A percentile compares a stretch with the other conserved stretches of the same genome.
Conservation (phyloP, 306 rosid genomes). For the Fragaria iinumae region DNA sequence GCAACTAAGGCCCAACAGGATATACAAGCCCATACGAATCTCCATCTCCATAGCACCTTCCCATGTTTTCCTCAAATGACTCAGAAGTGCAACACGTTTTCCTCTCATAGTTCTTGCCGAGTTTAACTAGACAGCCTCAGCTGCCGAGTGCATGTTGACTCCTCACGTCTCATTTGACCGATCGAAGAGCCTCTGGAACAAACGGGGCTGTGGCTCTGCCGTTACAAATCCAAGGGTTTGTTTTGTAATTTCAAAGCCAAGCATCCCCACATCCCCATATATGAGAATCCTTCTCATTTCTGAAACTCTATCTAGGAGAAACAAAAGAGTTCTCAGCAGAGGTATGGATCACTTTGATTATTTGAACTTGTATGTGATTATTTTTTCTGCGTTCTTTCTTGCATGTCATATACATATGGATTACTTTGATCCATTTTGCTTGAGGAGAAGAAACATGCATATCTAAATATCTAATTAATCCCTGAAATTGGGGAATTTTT, state of each 20-base stretch:
- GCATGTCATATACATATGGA: background rate
- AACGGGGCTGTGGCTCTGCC: background rate
- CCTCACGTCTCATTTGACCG: background rate
- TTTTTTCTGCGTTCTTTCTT: background rate
- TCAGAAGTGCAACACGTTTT: no score
- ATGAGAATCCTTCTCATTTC: background rate
- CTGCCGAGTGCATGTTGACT: background rate
- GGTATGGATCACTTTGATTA: no score
- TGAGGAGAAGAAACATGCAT: background rate
- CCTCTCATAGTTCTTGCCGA: no score
- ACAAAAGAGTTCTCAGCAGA: background rate
- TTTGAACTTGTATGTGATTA: background rate
- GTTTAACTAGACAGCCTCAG: background rate
- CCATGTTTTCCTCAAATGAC: no score
- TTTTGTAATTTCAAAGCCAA: background rate
- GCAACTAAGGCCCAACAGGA: no score
- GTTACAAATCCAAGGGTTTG: background rate
- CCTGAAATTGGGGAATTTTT: background rate
- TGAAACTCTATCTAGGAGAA: background rate
- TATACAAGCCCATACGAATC: no score
- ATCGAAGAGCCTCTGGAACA: background rate
- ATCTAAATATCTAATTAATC: background rate
- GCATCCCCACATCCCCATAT: background rate
- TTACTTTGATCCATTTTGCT: background rate
- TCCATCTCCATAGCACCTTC: no score